phyloP scores from a whole-genome alignment of 2,329 filamentous ascomycete genomes.

The Catunica adiposa region DNA sequence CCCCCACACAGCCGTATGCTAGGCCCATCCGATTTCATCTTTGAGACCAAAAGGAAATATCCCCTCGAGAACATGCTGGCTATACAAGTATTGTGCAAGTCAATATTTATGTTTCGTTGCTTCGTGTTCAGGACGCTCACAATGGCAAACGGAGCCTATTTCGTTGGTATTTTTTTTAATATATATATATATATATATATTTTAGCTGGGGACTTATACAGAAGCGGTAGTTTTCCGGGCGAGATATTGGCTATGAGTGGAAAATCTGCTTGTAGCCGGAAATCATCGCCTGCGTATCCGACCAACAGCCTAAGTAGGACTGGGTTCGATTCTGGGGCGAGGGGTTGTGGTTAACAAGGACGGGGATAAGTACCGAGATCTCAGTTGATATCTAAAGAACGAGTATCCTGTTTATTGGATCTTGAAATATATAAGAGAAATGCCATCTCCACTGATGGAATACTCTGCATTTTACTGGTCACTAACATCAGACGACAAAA shows the following conservation, averaged over 20 bases:
- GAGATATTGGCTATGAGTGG: too few relatives aligned
- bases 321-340: not conserved
- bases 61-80: not conserved
- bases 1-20: not conserved
- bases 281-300: not conserved
- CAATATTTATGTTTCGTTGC: not conserved
- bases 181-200: not conserved
- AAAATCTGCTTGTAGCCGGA: too few relatives aligned
- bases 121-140: not conserved
- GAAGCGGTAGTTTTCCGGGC: too few relatives aligned
- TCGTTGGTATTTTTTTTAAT: not conserved
- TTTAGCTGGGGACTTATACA: not conserved
- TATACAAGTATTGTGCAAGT: not conserved
- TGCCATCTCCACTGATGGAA: not conserved
- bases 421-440: not conserved
- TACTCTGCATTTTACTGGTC: not conserved
- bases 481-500: not conserved
- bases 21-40: not conserved
- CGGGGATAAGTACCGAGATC: too few relatives aligned
- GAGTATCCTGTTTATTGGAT: too few relatives aligned
- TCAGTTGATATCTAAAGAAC: not conserved
- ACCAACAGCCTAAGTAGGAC: not conserved
- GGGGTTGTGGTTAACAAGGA: not conserved
- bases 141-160: not conserved
- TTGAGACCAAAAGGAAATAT: not conserved